Evolutionary conservation across 306 rosid genomes (phyloP).

Genomic region (Hippophae tibetana): DNA sequence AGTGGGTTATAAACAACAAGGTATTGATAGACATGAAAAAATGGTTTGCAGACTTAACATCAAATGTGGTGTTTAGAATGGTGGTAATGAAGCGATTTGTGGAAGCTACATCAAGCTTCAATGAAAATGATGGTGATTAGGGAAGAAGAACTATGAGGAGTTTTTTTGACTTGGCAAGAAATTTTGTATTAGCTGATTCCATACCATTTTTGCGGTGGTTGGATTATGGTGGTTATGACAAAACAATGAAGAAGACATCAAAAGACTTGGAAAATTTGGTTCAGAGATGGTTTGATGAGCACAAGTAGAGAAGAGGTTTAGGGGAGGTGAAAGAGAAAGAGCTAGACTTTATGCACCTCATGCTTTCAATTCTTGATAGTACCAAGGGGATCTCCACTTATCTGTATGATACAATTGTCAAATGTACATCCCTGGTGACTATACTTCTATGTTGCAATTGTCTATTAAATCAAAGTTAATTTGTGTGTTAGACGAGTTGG

Average conservation of each 20-base stretch:
- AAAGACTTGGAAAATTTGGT: slow-evolving; percentile 3
- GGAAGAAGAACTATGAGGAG: not conserved
- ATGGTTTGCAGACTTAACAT: slow-evolving; percentile 15
- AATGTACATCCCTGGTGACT: slow-evolving; percentile 14
- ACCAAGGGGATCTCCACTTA: not conserved
- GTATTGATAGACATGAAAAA: slow-evolving; percentile 15
- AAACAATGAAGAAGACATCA: slow-evolving; percentile 5
- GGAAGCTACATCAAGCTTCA: not conserved
- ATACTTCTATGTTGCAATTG: not conserved
- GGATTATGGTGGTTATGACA: slow-evolving; percentile 13
- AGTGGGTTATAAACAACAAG: not conserved
- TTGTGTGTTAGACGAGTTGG: too few species aligned
- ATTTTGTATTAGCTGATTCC: slow-evolving; percentile 11
- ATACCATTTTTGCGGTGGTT: slow-evolving; percentile 18
- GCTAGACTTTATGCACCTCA: slow-evolving; percentile 11
- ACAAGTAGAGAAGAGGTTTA: not conserved
- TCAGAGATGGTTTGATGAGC: slow-evolving; percentile 18
- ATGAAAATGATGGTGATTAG: not conserved
- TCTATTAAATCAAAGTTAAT: not conserved
- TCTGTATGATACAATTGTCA: slow-evolving; percentile 15
- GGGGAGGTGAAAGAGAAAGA: not conserved
- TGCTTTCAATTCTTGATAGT: slow-evolving; percentile 8
- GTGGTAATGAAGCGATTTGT: slow-evolving; percentile 14
- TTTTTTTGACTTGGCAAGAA: slow-evolving; percentile 3
- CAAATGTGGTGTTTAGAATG: slow-evolving; percentile 15